Base-by-base conservation (phyloP, 305 asterid species). In the Fraxinus paxiana region DNA sequence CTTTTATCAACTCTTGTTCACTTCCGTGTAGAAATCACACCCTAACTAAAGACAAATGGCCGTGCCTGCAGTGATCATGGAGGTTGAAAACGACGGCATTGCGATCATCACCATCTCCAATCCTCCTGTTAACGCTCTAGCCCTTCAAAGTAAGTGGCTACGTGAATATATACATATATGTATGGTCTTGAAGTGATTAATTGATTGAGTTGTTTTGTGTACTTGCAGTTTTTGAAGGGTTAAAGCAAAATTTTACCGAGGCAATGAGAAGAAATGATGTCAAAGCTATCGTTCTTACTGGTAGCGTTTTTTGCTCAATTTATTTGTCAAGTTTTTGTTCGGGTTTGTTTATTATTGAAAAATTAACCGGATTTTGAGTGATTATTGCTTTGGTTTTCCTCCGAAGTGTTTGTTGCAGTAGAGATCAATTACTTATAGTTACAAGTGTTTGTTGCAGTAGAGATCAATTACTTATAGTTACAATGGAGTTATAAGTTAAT, bases 121-220 rank as follows among this genome's bases (percentile, higher is more conserved):
- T 71, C 99, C 99, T 65, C 98, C 99, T 0, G 99, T 94, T 77
- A 94, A 96, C 80, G 94, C 97, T 83, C 93, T 96, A 69, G 91
- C 98, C 4, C 83, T 88, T 43, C 79, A 92, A 20, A 88, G 98
- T 96, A 86, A 85, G 90, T 70, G 24, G 46, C 77, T 74, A 6
- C 1, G 1, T 76, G 51, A 61, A 15, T 67, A 51, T 7, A 56
- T 37, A 63, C 31, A 80, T 26, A 15, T 77, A 67, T 46, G 41
- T 73, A 22, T 71, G 37, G 7, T 76, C 28, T 28, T 41, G 37
- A 78, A 59, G 37, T 30, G 31, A 18, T 59, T 72, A 10, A 63
- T 65, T 48, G n/a, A 63, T 75, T 22, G 38, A 46, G 54, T 17
- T 48, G 15, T 77, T 41, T 56, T 80, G 22, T 75, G 73, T 65